A percentile compares a stretch with the other conserved stretches of the same genome.
Conservation (phyloP, 2,329 filamentous ascomycete species). For the Apiospora phragmitis region DNA sequence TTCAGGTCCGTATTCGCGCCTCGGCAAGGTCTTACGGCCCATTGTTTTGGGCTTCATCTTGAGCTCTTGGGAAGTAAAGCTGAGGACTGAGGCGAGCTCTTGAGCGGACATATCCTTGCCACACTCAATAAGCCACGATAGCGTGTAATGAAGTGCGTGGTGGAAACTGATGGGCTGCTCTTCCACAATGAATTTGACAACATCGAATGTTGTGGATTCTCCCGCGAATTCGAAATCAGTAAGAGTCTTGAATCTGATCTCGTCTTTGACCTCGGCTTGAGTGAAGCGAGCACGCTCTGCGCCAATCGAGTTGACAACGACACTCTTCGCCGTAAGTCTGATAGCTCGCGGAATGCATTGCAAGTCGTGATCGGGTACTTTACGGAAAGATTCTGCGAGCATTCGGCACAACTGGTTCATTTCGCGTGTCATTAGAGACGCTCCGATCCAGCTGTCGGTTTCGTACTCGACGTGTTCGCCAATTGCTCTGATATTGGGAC, state of each 20-base stretch:
- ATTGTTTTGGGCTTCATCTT: constrained; percentile 63
- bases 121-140: constrained; percentile 94
- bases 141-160: constrained; percentile 90
- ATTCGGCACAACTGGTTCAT: constrained; percentile 91
- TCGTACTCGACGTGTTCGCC: constrained; percentile 98
- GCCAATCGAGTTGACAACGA: constrained; percentile 87
- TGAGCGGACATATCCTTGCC: constrained; percentile 73
- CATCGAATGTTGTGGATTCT: constrained; percentile 55
- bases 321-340: constrained; percentile 73
- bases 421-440: constrained; percentile 89
- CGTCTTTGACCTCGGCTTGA: constrained; percentile 83
- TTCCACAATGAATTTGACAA: constrained; percentile 87
- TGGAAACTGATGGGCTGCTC: constrained; percentile 95
- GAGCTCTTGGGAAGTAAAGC: constrained; percentile 71
- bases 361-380: constrained; percentile 64
- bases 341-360: constrained; percentile 70
- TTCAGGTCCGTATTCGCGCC: constrained; percentile 62
- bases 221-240: constrained; percentile 79
- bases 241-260: constrained; percentile 78
- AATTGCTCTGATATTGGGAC: constrained; percentile 86
- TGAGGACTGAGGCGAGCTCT: constrained; percentile 67
- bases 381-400: constrained; percentile 82
- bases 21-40: constrained; percentile 57
- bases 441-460: constrained; percentile 96
- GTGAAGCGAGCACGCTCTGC: constrained; percentile 85